These are phyloP conservation scores for Claviceps sorghi DNA, from an alignment of 2,329 filamentous ascomycete species.

Conservation along the genomic window DNA sequence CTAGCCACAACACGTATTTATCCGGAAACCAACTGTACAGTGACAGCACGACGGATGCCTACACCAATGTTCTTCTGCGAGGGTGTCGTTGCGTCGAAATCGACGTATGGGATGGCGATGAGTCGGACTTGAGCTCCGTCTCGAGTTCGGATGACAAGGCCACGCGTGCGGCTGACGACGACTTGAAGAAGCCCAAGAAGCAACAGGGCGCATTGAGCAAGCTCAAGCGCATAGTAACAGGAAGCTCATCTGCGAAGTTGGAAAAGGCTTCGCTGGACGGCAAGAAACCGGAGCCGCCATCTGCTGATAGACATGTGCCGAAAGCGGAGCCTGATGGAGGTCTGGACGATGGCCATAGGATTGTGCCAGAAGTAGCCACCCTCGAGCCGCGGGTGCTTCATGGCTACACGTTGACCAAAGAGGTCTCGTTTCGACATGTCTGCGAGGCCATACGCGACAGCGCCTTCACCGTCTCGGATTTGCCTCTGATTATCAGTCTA, in stretches of 20 bases:
- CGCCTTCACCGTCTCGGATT: conserved; percentile 58
- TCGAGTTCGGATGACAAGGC: conserved; percentile 34
- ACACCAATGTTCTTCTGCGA: conserved; percentile 68
- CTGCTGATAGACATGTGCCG: conserved; percentile 4
- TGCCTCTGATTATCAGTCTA: conserved; percentile 86
- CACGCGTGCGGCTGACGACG: conserved; percentile 22
- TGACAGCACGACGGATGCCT: conserved; percentile 73
- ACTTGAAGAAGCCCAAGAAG: conserved; percentile 33
- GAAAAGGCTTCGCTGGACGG: conserved; percentile 33
- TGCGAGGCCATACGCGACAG: conserved; percentile 66
- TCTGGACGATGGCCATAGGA: conserved; percentile 6
- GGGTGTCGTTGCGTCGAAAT: conserved; percentile 88
- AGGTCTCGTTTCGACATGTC: conserved; percentile 74
- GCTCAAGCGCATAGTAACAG: conserved; percentile 44
- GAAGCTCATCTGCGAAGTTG: conserved; percentile 28
- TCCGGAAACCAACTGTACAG: conserved; percentile 79
- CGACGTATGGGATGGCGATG: conserved; percentile 86
- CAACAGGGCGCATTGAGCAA: conserved; percentile 42
- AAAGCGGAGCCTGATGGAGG: conserved; percentile 1
- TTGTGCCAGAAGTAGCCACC: conserved; percentile 16
- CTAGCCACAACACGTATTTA: conserved; percentile 90
- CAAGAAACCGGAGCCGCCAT: conserved; percentile 24
- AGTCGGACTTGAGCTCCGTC: conserved; percentile 51
- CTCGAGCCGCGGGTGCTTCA: conserved; percentile 69
- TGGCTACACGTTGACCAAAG: conserved; percentile 80